Evolutionary conservation across 2,329 filamentous ascomycete species (phyloP).

Genomic region (Acrocalymma vagum): DNA sequence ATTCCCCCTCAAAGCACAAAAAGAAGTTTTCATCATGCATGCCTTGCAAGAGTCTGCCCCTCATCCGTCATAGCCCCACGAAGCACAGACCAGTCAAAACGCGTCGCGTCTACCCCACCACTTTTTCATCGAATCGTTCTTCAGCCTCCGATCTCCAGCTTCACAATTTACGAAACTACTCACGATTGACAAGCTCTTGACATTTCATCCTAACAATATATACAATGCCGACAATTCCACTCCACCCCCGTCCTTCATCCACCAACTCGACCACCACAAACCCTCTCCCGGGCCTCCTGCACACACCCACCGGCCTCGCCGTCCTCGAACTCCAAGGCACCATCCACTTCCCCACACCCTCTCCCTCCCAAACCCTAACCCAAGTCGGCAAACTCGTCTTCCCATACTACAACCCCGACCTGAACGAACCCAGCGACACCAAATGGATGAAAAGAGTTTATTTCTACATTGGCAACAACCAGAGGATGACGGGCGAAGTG

Average conservation of each 20-base stretch:
- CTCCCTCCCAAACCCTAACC: conserved; percentile 49
- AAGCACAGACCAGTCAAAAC: conserved; percentile 11
- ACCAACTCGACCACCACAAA: conserved; percentile 42
- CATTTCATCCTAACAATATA: background rate
- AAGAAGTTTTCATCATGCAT: no score
- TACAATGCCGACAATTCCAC: conserved; percentile 41
- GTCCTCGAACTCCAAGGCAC: conserved; percentile 92
- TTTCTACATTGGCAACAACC: conserved; percentile 87
- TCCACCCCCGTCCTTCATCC: conserved; percentile 25
- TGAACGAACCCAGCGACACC: conserved; percentile 60
- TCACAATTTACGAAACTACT: background rate
- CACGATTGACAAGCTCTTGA: background rate
- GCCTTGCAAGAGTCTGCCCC: no score
- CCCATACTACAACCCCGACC: conserved; percentile 70
- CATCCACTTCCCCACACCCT: conserved; percentile 76
- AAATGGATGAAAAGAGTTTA: conserved; percentile 92
- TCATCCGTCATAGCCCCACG: conserved; percentile 16
- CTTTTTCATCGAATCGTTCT: conserved; percentile 16
- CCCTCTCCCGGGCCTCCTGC: conserved; percentile 81
- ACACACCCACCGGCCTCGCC: conserved; percentile 88
- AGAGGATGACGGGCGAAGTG: conserved; percentile 87
- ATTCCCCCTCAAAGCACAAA: no score
- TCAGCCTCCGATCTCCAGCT: background rate
- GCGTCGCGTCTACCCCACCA: conserved; percentile 20
- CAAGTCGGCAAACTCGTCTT: conserved; percentile 79